Percentiles rank a stretch among this genome's conserved stretches.
phyloP scores from a whole-genome alignment of 164 flowering plant genomes.

The Dillenia suffruticosa region DNA sequence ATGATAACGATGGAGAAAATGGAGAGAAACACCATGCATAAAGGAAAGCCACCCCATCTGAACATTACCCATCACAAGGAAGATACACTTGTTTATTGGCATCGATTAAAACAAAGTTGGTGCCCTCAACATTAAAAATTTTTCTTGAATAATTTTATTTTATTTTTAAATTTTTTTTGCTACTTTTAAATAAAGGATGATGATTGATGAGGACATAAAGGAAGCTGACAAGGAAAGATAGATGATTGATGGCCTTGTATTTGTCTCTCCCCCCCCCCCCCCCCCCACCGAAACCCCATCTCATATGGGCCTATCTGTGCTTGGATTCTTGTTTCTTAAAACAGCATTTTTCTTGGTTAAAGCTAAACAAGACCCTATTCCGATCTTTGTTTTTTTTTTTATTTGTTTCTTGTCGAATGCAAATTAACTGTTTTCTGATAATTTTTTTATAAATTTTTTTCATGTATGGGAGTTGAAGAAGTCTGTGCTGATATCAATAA shows the following conservation, averaged over 20 bases:
- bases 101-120: constrained; percentile 13
- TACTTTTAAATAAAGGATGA: background rate
- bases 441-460: background rate
- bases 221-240: constrained; percentile 9
- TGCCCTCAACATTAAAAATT: constrained; percentile 6
- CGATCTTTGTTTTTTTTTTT: background rate
- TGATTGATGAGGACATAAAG: constrained; percentile 12
- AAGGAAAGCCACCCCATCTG: too few relatives aligned
- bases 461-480: constrained; percentile 8
- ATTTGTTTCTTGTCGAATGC: constrained; percentile 5
- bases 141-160: background rate
- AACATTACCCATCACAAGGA: background rate
- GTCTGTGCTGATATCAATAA: constrained; percentile 10
- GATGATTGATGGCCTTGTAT: constrained; percentile 8
- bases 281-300: background rate
- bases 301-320: too few relatives aligned
- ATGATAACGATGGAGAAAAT: too few relatives aligned
- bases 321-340: constrained; percentile 15
- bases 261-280: constrained; percentile 1
- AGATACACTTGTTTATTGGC: constrained; percentile 3
- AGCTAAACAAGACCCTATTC: constrained; percentile 5
- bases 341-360: background rate
- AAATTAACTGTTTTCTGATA: constrained; percentile 1
- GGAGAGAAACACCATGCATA: too few relatives aligned
- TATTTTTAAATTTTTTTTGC: too few relatives aligned